Evolutionary conservation across 805 yeast species (phyloP), one percentile per base, ranked within the genome.

Genomic region (Cyberlindnera maritima): DNA sequence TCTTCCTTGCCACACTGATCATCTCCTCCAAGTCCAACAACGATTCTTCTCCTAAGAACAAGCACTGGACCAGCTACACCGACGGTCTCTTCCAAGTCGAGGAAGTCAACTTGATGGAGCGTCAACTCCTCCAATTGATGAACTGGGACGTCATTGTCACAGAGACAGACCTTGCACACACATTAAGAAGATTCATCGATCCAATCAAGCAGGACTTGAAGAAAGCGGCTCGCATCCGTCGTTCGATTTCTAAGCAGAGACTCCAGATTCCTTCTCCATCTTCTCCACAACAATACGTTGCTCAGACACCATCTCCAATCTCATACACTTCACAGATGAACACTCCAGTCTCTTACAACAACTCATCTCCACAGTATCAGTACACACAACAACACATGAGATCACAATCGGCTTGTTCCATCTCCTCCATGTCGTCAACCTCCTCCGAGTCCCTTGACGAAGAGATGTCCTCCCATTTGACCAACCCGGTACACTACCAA

Each of bases 21-120:
- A 71, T 86, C 51, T 79, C 88, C 15, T 79, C 89, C 39, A 86
- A 86, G 63, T 81, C 72, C 66, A 85, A 83, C 70, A 85, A 86
- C 65, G 95, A 86, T 62, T 79, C 85, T 6, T 80, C 88, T 12
- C 90, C 92, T 50, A 81, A 83, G 60, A 86, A 86, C 66, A 72
- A 73, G 54, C 90, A 85, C 64, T 86, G 95, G 95, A 81, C 88
- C 35, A 77, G 75, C 56, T 83, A 83, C 65, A 83, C 92, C 6
- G 90, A 85, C 58, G 89, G 88, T 2, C 70, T 86, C 36, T 85
- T 86, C 66, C 69, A 73, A 39, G 66, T 75, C 46, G 80, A 80
- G 52, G 95, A 86, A 62, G 80, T 86, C 54, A 85, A 85, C 64
- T 70, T 85, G 51, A 86, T 86, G 90, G 95, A 86, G 66, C 77